Percentiles rank a stretch among this genome's conserved stretches.
Evolutionary conservation across 116 monocot genomes (phyloP).

Genomic region (Papilionanthe hybrid): DNA sequence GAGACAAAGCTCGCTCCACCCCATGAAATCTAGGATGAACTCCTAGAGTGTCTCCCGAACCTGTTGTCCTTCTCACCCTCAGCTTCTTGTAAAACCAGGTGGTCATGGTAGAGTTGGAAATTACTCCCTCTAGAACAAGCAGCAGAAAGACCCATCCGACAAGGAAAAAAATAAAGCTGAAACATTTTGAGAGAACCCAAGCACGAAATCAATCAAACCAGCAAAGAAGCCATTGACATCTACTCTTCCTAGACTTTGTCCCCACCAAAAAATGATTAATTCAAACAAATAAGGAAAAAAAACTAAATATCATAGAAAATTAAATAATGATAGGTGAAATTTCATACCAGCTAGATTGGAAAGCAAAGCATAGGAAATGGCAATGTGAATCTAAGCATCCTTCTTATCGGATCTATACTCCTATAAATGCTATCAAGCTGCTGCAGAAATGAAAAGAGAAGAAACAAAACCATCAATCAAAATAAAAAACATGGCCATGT

Average conservation of each 20-base stretch:
- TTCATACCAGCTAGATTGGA: conserved; percentile 72
- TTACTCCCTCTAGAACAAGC: too few species aligned
- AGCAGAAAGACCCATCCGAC: conserved; percentile 27
- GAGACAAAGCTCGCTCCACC: too few species aligned
- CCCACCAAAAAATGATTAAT: conserved; percentile 26
- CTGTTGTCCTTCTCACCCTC: too few species aligned
- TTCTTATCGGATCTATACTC: conserved; percentile 40
- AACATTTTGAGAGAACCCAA: conserved; percentile 56
- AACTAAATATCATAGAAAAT: neutral
- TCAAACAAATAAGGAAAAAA: neutral
- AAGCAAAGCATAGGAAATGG: conserved; percentile 76
- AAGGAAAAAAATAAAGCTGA: conserved; percentile 63
- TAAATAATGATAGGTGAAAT: neutral
- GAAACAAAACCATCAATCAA: conserved; percentile 8
- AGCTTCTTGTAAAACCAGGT: too few species aligned
- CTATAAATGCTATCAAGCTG: conserved; percentile 48
- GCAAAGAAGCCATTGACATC: conserved; percentile 65
- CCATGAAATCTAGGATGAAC: too few species aligned
- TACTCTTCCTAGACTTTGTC: conserved; percentile 61
- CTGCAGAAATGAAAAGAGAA: conserved; percentile 29
- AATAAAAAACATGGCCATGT: neutral
- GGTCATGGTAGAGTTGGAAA: too few species aligned
- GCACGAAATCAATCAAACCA: conserved; percentile 32
- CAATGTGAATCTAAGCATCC: conserved; percentile 48
- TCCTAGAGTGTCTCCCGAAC: too few species aligned